These are phyloP conservation scores for Didymella pomorum DNA, from an alignment of 2,329 filamentous ascomycete species.

Conservation along the genomic window DNA sequence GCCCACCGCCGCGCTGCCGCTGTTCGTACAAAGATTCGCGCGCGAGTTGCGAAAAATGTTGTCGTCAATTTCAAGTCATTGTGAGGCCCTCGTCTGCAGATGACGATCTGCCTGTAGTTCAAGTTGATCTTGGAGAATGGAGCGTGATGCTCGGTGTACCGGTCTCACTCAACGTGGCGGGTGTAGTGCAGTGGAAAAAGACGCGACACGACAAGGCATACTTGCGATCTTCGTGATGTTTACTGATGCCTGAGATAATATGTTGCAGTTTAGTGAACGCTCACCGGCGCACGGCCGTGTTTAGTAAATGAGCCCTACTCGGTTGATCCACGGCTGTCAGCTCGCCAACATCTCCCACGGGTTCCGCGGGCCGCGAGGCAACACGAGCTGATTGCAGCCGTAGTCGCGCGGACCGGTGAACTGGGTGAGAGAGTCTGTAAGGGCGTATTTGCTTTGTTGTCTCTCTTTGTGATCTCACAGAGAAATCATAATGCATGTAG, in stretches of 20 bases:
- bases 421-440: constrained; percentile 2
- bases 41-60: not conserved
- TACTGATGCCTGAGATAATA: not conserved
- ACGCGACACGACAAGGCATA: not conserved
- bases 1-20: too few species aligned
- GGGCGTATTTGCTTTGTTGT: constrained; percentile 2
- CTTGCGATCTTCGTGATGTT: not conserved
- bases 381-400: constrained; percentile 9
- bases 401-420: constrained; percentile 2
- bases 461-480: not conserved
- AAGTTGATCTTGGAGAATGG: not conserved
- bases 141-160: not conserved
- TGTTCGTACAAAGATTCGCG: too few species aligned
- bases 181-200: not conserved
- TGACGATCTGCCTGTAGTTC: not conserved
- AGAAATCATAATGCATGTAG: not conserved
- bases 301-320: not conserved
- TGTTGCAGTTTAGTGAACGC: not conserved
- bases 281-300: not conserved
- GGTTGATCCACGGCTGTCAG: constrained; percentile 1
- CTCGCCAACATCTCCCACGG: constrained; percentile 1
- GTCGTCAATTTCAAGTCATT: not conserved
- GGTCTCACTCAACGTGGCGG: not conserved
- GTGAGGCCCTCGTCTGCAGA: not conserved
- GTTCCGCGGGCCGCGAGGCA: not conserved